These are phyloP conservation scores for Scleroderma bovista DNA, from an alignment of 768 basidiomycete species.

Conservation along the genomic window DNA sequence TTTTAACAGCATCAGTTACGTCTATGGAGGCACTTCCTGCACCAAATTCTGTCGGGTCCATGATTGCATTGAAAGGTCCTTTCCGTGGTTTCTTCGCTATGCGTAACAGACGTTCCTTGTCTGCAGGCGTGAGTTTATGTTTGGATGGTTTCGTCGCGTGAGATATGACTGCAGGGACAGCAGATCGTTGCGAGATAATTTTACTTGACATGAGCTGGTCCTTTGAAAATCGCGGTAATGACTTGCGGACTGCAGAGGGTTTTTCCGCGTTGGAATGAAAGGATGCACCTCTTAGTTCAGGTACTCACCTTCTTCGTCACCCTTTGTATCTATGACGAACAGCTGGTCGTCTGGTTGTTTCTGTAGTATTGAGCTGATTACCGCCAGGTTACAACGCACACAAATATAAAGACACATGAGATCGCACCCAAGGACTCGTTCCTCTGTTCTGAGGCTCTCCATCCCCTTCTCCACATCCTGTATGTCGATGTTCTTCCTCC, in stretches of 20 bases:
- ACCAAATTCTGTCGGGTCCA: conserved; percentile 64
- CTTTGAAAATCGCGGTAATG: conserved; percentile 49
- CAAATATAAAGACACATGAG: neutral
- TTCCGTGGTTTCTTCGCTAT: conserved; percentile 69
- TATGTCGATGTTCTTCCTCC: conserved; percentile 91
- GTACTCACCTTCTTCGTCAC: conserved; percentile 64
- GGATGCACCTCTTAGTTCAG: neutral
- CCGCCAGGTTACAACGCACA: neutral
- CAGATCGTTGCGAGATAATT: conserved; percentile 82
- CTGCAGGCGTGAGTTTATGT: conserved; percentile 48
- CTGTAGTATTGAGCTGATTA: conserved; percentile 51
- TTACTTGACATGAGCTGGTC: conserved; percentile 61
- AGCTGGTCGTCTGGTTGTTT: conserved; percentile 67
- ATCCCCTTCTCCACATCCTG: conserved; percentile 70
- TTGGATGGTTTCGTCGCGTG: conserved; percentile 29
- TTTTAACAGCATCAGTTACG: conserved; percentile 62
- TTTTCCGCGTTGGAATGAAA: neutral
- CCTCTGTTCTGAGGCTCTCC: conserved; percentile 76
- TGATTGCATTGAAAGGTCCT: conserved; percentile 66
- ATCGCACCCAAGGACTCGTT: conserved; percentile 70
- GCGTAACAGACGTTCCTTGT: conserved; percentile 69
- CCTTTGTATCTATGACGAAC: conserved; percentile 75
- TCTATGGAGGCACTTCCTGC: conserved; percentile 62
- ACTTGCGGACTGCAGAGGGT: conserved; percentile 47
- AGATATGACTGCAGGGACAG: conserved; percentile 80